Base-by-base conservation (phyloP, 805 yeast species). In the Sugiyamaella chiloensis region DNA sequence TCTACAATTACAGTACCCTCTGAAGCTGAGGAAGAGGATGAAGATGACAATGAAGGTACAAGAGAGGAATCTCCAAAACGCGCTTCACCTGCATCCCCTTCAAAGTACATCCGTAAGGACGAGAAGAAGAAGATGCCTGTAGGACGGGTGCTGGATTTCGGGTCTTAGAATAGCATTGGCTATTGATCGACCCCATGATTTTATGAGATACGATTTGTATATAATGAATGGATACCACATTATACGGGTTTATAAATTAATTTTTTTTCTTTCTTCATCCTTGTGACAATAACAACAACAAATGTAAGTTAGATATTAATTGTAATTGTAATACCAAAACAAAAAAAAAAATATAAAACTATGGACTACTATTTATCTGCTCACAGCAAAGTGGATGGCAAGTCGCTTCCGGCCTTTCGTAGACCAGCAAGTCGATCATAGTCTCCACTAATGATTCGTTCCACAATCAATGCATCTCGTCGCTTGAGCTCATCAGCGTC, bases 381-480 rank as follows among this genome's bases (percentile, higher is more conserved):
- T 51, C 57, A 65, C 23, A 65, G 55, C 52, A 65, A 55, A n/a
- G 63, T 51, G 19, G 63, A 31, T n/a, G 70, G 70, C 56, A 64
- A 47, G 42, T 63, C 66, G 11, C 56, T 26, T 34, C 64, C 65
- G 24, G 63, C 65, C 60, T 63, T 65, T 52, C 64, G 60, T 41
- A 66, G 55, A 24, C 68, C 68, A 30, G 69, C 67, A 34, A 67
- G 63, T 56, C 62, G 80, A 68, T 87, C 95, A 68, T 87, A 87
- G 63, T 87, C 93, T 51, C 95, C 95, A 50, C 82, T 78, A 61
- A 87, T 74, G 56, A 87, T 85, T 64, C 93, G 76, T 57, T 88
- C 91, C 55, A 87, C 81, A 52, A 87, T 83, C 60, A 85, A 72
- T 55, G 81, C 85, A 66, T 87, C 95, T 64, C 87, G 78, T 62